Conservation (phyloP, 2,329 filamentous ascomycete species). For the Emmonsiellopsis sp. region DNA sequence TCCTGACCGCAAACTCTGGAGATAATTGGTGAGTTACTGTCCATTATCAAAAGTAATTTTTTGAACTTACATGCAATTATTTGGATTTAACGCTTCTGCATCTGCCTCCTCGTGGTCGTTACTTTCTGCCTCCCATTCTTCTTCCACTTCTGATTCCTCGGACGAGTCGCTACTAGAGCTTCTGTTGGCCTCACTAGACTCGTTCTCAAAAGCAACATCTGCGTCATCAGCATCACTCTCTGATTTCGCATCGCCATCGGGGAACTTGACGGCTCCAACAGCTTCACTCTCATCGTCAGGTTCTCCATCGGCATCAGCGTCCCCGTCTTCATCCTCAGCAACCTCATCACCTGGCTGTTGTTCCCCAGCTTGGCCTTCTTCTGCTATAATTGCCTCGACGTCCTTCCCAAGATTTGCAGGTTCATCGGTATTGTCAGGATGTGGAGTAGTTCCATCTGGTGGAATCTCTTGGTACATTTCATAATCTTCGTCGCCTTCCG, state of each 20-base stretch:
- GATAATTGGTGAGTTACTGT: slow-evolving; percentile 19
- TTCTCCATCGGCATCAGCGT: slow-evolving; percentile 20
- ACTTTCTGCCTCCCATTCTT: slow-evolving; percentile 40
- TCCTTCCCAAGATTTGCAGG: slow-evolving; percentile 16
- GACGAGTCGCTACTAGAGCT: slow-evolving; percentile 45
- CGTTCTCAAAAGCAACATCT: slow-evolving; percentile 34
- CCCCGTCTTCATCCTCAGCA: slow-evolving; percentile 11
- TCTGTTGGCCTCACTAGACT: slow-evolving; percentile 23
- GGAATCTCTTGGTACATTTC: slow-evolving; percentile 28
- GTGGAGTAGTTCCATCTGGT: slow-evolving; percentile 16
- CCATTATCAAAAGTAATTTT: slow-evolving; percentile 8
- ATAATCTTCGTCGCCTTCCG: slow-evolving; percentile 35
- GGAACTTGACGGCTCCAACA: slow-evolving; percentile 29
- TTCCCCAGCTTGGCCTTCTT: slow-evolving; percentile 14
- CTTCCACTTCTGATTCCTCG: slow-evolving; percentile 44
- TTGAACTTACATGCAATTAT: slow-evolving; percentile 52
- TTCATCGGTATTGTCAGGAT: slow-evolving; percentile 1
- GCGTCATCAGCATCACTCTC: slow-evolving; percentile 32
- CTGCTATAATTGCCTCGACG: slow-evolving; percentile 23
- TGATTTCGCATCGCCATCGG: slow-evolving; percentile 19
- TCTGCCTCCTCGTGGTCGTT: slow-evolving; percentile 38
- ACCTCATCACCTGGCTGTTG: slow-evolving; percentile 16
- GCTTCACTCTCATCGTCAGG: slow-evolving; percentile 36
- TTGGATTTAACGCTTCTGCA: slow-evolving; percentile 40
- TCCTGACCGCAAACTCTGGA: slow-evolving; percentile 72